Evolutionary conservation across 768 basidiomycete genomes (phyloP).

Genomic region (Suillus plorans): DNA sequence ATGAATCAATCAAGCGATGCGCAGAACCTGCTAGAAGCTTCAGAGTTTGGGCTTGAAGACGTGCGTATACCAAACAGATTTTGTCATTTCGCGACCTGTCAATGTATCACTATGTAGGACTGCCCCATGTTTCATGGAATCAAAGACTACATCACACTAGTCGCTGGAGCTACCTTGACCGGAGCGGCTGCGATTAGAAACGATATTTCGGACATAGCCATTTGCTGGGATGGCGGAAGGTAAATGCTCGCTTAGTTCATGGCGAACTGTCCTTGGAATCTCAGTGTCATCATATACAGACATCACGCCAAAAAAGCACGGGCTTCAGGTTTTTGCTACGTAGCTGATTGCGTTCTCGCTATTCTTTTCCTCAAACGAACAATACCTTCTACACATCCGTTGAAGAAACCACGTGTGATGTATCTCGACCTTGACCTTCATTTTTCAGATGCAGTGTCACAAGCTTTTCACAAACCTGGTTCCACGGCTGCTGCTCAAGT

Average conservation of each 20-base stretch:
- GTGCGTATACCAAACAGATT: slow-evolving; percentile 31
- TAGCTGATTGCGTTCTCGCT: slow-evolving; percentile 84
- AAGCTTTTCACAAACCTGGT: slow-evolving; percentile 58
- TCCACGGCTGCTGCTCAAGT: slow-evolving; percentile 42
- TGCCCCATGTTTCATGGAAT: slow-evolving; percentile 78
- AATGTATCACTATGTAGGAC: slow-evolving; percentile 48
- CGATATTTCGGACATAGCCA: slow-evolving; percentile 54
- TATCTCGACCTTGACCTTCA: slow-evolving; percentile 94
- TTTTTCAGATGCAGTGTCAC: slow-evolving; percentile 85
- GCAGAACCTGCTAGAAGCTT: slow-evolving; percentile 16
- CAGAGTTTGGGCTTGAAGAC: slow-evolving; percentile 61
- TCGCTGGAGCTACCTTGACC: slow-evolving; percentile 79
- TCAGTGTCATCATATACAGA: slow-evolving; percentile 33
- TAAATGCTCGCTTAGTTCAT: slow-evolving; percentile 22
- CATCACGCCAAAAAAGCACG: slow-evolving; percentile 81
- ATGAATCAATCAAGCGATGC: slow-evolving; percentile 36
- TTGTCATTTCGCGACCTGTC: background rate
- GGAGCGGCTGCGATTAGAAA: slow-evolving; percentile 62
- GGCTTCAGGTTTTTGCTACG: slow-evolving; percentile 93
- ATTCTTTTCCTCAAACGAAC: slow-evolving; percentile 66
- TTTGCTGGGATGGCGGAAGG: slow-evolving; percentile 94
- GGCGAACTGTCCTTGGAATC: background rate
- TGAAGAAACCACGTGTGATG: slow-evolving; percentile 63
- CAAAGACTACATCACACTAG: slow-evolving; percentile 61
- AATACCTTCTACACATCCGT: slow-evolving; percentile 16